Evolutionary conservation across 352 stramenopile species (phyloP), one percentile per base, ranked within the genome.

Genomic region (Phytopythium montanum): DNA sequence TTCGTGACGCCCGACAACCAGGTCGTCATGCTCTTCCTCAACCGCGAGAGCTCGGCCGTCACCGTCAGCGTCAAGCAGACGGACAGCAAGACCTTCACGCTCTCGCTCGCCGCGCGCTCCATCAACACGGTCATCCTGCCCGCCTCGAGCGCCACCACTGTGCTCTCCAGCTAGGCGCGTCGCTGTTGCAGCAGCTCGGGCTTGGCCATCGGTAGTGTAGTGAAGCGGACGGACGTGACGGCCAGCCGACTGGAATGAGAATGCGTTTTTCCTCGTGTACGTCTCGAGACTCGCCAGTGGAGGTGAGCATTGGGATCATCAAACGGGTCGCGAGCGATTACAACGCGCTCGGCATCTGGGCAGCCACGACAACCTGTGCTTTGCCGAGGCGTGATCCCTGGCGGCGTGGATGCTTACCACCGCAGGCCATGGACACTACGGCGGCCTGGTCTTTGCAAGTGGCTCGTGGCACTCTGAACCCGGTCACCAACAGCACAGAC

Each of bases 1-100:
- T 86, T 86, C 60, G 56, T 81, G n/a, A 81, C 74, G 9, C 74
- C 76, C 0, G 61, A 73, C 59, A 73, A 81, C 21, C 65, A 70
- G 4, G 51, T 79, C n/a, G 69, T 86, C 0, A 34, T 81, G 26
- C 60, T 83, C 19, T 71, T 82, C 51, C 59, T 76, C 49, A 86
- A 81, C 64, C 72, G 73, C 21, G 60, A 65, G 38, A 66, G 61
- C 45, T 65, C 62, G 45, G 44, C 41, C n/a, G 64, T 72, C 13
- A 70, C 58, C 0, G 59, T 77, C 23, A 70, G 56, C 29, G 57
- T 63, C 13, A 51, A 53, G 36, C 48, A 58, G 50, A 53, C 57
- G 21, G 48, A 61, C 45, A 46, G 31, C 31, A 55, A 55, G 36
- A 58, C 48, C 13, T 58, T 65, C 59, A 65, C 50, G 38, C 44